These are phyloP conservation scores for Anthostomella pinea DNA, from an alignment of 2,329 filamentous ascomycete species.

Conservation along the genomic window DNA sequence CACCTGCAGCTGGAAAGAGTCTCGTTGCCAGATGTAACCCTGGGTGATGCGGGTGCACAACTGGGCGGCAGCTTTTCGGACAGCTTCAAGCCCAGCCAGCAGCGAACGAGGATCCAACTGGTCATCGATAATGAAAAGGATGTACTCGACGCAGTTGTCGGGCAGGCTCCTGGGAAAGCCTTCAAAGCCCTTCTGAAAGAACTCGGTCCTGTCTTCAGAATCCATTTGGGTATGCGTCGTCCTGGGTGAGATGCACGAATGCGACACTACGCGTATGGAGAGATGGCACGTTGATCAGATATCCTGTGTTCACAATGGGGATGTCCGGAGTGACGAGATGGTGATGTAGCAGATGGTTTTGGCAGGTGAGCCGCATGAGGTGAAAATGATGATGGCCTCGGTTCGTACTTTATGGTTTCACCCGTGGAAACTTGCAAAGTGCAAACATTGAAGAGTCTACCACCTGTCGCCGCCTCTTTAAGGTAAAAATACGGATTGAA, in stretches of 20 bases:
- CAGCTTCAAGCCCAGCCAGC: conserved; percentile 64
- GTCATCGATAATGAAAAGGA: conserved; percentile 67
- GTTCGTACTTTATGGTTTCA: too few species aligned
- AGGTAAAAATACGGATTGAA: too few species aligned
- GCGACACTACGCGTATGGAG: too few species aligned
- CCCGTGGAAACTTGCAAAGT: too few species aligned
- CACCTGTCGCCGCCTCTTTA: too few species aligned
- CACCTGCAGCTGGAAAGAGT: conserved; percentile 69
- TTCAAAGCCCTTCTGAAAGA: conserved; percentile 29
- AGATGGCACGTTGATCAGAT: too few species aligned
- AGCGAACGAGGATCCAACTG: conserved; percentile 53
- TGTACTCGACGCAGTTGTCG: conserved; percentile 85
- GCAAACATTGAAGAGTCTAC: too few species aligned
- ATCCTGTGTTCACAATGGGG: too few species aligned
- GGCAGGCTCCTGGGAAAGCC: conserved; percentile 50
- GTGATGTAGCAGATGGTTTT: too few species aligned
- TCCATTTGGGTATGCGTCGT: conserved; percentile 15
- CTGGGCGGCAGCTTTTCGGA: conserved; percentile 66
- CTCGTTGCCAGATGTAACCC: conserved; percentile 94
- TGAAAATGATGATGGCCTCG: too few species aligned
- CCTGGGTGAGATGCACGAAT: neutral
- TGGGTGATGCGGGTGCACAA: conserved; percentile 65
- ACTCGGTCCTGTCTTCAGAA: conserved; percentile 23
- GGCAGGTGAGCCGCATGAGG: too few species aligned
- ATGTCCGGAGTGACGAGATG: too few species aligned